Base-by-base conservation (phyloP, 1,284 basidiomycete species). In the Phaffia rhodozyma region DNA sequence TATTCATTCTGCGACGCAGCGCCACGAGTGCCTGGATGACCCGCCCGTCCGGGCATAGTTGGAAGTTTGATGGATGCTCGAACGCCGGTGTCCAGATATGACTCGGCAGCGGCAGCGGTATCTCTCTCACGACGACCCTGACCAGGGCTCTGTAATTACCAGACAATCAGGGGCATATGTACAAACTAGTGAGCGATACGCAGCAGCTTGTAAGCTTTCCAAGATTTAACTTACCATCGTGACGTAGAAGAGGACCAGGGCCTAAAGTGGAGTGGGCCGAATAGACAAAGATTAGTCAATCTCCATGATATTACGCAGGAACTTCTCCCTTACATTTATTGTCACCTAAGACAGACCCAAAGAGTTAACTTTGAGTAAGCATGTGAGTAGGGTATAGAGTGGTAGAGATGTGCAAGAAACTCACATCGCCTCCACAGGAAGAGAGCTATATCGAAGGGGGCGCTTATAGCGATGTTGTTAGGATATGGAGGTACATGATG, bases 351-450 rank as follows among this genome's bases (percentile, higher is more conserved):
- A 49, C 32, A 38, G 2, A 49, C 16, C 38, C 38, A 43, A 2
- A 43, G 13, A 43, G 13, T 43, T 11, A 21, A 23, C 16, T n/a
- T 4, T 0, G 16, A 18, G 6, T n/a, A 27, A 51, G 27, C 0
- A 32, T 3, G 48, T 58, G 32, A 25, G 9, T 5, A 38, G 18
- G 3, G 9, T 20, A 34, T n/a, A n/a, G 2, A 11, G 5, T 23
- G 27, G 18, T 43, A 23, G 23, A 20, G 29, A 23, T 3, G 25
- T 3, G 5, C 18, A 21, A 32, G 9, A 23, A 23, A 50, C 47
- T 66, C 62, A 81, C 81, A 69, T 83, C 82, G 18, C 72, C 74
- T 5, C 78, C 79, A 67, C 82, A 84, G 62, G 78, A 78, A 18
- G 76, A 77, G 1, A 84, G 74, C 52, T 60, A 25, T 25, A 50